phyloP scores from a whole-genome alignment of 805 yeast genomes.

The Nakazawaea populi region DNA sequence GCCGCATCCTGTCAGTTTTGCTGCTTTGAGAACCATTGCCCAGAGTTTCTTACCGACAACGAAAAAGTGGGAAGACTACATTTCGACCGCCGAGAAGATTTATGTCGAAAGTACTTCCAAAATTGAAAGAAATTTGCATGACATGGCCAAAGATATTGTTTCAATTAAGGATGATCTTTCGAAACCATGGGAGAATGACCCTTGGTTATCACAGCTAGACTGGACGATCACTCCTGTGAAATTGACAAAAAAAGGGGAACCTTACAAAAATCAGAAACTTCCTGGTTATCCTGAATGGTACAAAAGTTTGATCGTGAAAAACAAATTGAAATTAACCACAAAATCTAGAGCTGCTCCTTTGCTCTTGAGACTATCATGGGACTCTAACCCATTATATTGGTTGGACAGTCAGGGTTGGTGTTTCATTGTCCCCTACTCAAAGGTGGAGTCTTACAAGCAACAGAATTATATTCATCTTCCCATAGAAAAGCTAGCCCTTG shows the following conservation, averaged over 20 bases:
- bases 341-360: conserved; percentile 74
- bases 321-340: conserved; percentile 50
- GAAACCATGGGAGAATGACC: conserved; percentile 50
- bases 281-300: conserved; percentile 97
- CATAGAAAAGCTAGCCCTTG: conserved; percentile 13
- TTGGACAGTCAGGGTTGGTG: conserved; percentile 82
- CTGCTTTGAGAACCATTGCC: conserved; percentile 73
- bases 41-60: conserved; percentile 76
- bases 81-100: conserved; percentile 59
- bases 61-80: conserved; percentile 63
- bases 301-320: conserved; percentile 42
- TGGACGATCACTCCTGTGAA: conserved; percentile 68
- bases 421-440: conserved; percentile 50
- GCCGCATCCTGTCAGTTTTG: conserved; percentile 94
- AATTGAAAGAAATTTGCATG: conserved; percentile 53
- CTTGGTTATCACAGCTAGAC: conserved; percentile 87
- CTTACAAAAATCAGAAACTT: conserved; percentile 65
- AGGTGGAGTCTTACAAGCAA: conserved; percentile 25
- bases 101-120: conserved; percentile 53
- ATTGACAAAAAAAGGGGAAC: conserved; percentile 61
- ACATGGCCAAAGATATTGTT: conserved; percentile 57
- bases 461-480: conserved; percentile 30
- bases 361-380: conserved; percentile 77
- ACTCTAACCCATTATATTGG: conserved; percentile 79
- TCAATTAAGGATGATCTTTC: conserved; percentile 35